These are phyloP conservation scores for Cymbidium sinense DNA, from an alignment of 106 monocot species.

Conservation along the genomic window DNA sequence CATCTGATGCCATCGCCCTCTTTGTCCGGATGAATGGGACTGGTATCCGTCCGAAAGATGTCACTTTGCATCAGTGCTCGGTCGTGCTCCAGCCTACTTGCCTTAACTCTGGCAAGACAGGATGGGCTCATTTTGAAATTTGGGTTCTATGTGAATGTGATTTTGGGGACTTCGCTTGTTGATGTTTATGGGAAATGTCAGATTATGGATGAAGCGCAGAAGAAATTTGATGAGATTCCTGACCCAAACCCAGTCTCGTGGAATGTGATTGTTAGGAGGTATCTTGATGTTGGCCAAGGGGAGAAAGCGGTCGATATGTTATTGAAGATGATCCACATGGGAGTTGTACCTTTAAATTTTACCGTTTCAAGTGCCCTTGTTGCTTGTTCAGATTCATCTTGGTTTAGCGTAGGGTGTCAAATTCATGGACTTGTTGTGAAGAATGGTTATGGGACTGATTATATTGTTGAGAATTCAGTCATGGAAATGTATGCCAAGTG, in stretches of 20 bases:
- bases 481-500: constrained; percentile 73
- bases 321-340: constrained; percentile 41
- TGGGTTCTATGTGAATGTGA: constrained; percentile 47
- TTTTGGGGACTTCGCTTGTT: constrained; percentile 55
- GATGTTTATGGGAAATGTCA: constrained; percentile 78
- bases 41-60: constrained; percentile 36
- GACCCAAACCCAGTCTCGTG: constrained; percentile 56
- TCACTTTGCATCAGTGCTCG: constrained; percentile 64
- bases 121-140: constrained; percentile 41
- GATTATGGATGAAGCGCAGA: constrained; percentile 35
- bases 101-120: constrained; percentile 34
- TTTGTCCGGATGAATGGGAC: constrained; percentile 41
- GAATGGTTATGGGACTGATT: constrained; percentile 32
- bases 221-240: constrained; percentile 53
- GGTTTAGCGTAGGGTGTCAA: constrained; percentile 35
- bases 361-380: constrained; percentile 55
- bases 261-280: constrained; percentile 83
- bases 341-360: constrained; percentile 48
- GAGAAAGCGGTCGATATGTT: constrained; percentile 53
- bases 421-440: constrained; percentile 52
- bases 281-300: constrained; percentile 44
- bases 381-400: constrained; percentile 40
- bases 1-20: constrained; percentile 24
- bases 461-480: constrained; percentile 42
- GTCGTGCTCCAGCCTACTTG: constrained; percentile 41